A percentile compares a stretch with the other conserved stretches of the same genome.
Conservation (phyloP, 1,284 basidiomycete species). For the Sporisorium iseilematis-ciliati region DNA sequence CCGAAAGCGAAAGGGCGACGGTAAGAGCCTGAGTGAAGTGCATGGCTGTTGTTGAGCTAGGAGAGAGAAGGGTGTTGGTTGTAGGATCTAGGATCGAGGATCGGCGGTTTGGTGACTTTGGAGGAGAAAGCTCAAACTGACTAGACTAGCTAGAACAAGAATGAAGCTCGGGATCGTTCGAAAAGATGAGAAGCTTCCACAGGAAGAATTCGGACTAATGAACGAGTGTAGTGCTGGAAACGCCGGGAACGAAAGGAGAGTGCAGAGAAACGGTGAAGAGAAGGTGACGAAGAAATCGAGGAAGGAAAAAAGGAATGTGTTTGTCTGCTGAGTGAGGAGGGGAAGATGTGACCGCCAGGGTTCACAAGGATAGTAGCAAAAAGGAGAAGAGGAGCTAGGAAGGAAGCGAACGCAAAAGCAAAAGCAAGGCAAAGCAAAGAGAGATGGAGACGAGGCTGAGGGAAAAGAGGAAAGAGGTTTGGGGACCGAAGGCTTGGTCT, state of each 20-base stretch:
- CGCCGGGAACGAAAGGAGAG: neutral
- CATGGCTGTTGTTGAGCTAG: slow-evolving; percentile 25
- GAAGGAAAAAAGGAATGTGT: slow-evolving; percentile 14
- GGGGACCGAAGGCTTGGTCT: neutral
- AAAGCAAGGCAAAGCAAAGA: slow-evolving; percentile 37
- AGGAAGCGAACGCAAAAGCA: slow-evolving; percentile 33
- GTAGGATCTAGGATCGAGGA: slow-evolving; percentile 3
- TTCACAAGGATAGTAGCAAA: slow-evolving; percentile 41
- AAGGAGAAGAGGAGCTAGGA: slow-evolving; percentile 33
- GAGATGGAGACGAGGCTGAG: slow-evolving; percentile 35
- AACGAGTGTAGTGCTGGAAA: slow-evolving; percentile 4
- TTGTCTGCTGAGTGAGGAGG: slow-evolving; percentile 14
- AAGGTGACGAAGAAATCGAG: neutral
- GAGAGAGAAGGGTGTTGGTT: neutral
- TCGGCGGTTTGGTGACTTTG: neutral
- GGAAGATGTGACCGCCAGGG: slow-evolving; percentile 50
- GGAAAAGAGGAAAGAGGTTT: slow-evolving; percentile 17
- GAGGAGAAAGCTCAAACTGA: slow-evolving; percentile 13
- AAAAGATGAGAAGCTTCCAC: slow-evolving; percentile 26
- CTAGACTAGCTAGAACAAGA: slow-evolving; percentile 40
- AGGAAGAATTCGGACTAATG: slow-evolving; percentile 25
- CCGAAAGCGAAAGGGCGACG: slow-evolving; percentile 51
- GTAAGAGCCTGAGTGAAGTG: slow-evolving; percentile 55
- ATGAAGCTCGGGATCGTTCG: slow-evolving; percentile 15
- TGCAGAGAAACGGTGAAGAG: slow-evolving; percentile 19